Base-by-base conservation (phyloP, 176 grass and related monocot species). In the Secale cereale region DNA sequence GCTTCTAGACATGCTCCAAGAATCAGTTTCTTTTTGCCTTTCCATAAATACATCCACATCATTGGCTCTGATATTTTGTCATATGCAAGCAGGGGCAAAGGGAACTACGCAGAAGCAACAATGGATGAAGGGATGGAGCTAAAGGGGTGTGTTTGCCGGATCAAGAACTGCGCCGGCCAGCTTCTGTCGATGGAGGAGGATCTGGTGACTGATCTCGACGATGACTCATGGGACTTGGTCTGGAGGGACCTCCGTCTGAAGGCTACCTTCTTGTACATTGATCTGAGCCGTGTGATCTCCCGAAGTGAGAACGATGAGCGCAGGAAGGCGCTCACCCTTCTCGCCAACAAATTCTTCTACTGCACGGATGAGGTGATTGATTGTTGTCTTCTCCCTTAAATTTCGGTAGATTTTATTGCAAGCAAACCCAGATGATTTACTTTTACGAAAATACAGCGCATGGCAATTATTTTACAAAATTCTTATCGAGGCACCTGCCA, bases 271-370 rank as follows among this genome's bases (percentile, higher is more conserved):
- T 73, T 97, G 79, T 92, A 85, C 77, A 90, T 92, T 88, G 94
- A 97, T 88, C 91, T 97, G 81, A 92, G 76, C 77, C 91, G 89
- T 4, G 79, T 94, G 33, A 92, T 97, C 74, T 64, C 91, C 60
- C 48, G 36, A 22, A 78, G n/a, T 15, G 68, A 85, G 13, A 77
- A 81, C 12, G 81, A 90, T 41, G 89, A 88, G 32, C 87, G 81
- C 45, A 94, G 79, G 89, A 70, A 88, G 65, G 78, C 78, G 40
- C 92, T 97, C 79, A 92, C 85, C 15, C 75, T 92, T 39, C 87
- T 94, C 17, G 79, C 85, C 85, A 90, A 94, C 62, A 84, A 88
- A 35, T 79, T 97, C 78, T 97, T 92, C 87, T 81, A 64, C 85
- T 94, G 77, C 87, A 82, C 89, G 85, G 85, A 97, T 61, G 85